Conservation (phyloP, 2,329 filamentous ascomycete species). For the Dendrostoma leiphaemia region DNA sequence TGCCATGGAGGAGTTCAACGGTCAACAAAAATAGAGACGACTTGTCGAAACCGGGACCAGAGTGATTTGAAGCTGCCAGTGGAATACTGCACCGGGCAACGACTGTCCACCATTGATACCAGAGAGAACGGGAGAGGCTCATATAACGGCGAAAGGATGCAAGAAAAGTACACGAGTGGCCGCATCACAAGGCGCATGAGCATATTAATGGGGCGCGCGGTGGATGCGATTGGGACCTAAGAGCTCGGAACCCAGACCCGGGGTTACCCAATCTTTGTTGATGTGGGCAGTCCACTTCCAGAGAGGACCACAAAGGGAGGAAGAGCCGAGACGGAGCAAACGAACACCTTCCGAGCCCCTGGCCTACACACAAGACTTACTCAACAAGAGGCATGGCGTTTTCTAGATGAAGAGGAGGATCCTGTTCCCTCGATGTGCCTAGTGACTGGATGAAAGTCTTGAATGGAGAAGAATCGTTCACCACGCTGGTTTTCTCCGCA, state of each 20-base stretch:
- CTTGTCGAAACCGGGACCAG: neutral
- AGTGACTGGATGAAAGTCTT: slow-evolving; percentile 13
- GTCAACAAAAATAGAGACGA: slow-evolving; percentile 33
- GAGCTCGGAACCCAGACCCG: neutral
- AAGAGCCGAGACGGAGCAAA: slow-evolving; percentile 3
- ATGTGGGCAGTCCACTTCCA: neutral
- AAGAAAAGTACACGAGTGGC: slow-evolving; percentile 11
- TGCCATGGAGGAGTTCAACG: slow-evolving; percentile 39
- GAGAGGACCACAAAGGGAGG: neutral
- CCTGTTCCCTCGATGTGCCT: neutral
- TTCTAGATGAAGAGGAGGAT: slow-evolving; percentile 5
- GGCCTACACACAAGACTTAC: slow-evolving; percentile 12
- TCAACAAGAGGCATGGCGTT: slow-evolving; percentile 19
- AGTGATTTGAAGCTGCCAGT: neutral
- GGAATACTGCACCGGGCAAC: slow-evolving; percentile 15
- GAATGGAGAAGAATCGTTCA: neutral
- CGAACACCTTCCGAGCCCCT: slow-evolving; percentile 1
- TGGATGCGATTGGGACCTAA: neutral
- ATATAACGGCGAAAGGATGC: slow-evolving; percentile 7
- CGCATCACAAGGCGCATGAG: slow-evolving; percentile 17
- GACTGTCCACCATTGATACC: slow-evolving; percentile 17
- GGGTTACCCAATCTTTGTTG: neutral
- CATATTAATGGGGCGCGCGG: neutral
- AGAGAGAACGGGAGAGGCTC: slow-evolving; percentile 4
- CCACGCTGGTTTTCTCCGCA: no score